Evolutionary conservation across 306 rosid genomes (phyloP).

Genomic region (Dryas drummondii): DNA sequence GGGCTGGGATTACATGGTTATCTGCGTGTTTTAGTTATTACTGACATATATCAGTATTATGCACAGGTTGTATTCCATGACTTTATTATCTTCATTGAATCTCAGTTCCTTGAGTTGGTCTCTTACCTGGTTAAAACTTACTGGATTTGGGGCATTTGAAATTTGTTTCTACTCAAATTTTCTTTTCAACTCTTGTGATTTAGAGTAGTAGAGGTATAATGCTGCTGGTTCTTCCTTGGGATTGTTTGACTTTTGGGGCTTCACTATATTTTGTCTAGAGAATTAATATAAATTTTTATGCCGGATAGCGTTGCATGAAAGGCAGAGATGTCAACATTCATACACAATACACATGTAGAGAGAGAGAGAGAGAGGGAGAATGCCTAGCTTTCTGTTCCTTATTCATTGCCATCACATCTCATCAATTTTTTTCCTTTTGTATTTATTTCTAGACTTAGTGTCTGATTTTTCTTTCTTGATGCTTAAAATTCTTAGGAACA

Average conservation of each 20-base stretch:
- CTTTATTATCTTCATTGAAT: constrained; percentile 17
- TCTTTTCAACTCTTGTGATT: background rate
- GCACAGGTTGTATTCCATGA: constrained; percentile 48
- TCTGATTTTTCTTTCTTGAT: constrained; percentile 27
- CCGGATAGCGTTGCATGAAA: background rate
- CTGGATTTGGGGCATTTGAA: background rate
- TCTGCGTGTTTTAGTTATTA: constrained; percentile 64
- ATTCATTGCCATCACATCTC: background rate
- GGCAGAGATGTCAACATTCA: background rate
- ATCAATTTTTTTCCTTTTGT: background rate
- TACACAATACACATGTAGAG: background rate
- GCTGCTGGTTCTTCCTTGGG: background rate
- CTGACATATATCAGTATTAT: constrained; percentile 88
- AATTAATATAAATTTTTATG: background rate
- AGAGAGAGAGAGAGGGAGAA: background rate
- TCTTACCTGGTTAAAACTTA: background rate
- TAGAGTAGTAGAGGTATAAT: background rate
- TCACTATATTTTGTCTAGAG: background rate
- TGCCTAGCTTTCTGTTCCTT: constrained; percentile 2
- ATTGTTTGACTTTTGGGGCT: background rate
- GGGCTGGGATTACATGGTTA: constrained; percentile 92
- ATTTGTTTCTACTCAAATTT: background rate
- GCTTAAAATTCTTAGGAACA: constrained; percentile 62
- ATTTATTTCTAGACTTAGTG: background rate
- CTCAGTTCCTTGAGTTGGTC: background rate